Conservation (phyloP, 306 rosid species). For the Corylus heterophylla region DNA sequence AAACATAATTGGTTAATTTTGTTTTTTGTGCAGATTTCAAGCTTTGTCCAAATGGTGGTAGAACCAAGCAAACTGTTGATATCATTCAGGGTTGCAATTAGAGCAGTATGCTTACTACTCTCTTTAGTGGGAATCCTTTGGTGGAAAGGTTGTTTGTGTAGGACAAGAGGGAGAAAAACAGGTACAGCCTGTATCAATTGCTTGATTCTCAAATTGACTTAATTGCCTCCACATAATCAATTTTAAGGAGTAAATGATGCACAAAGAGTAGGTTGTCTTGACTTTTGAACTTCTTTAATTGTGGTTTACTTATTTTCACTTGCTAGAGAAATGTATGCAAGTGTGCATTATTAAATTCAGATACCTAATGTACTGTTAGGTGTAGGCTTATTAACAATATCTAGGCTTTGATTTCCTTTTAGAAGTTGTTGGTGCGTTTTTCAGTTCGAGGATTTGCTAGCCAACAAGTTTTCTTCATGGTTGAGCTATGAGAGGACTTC, state of each 20-base stretch:
- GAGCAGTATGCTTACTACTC: constrained; percentile 27
- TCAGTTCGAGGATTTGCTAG: too few species aligned
- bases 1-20: too few species aligned
- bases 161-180: constrained; percentile 27
- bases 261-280: neutral
- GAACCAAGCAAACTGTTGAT: too few species aligned
- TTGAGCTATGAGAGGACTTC: too few species aligned
- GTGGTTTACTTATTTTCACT: neutral
- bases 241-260: neutral
- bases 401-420: too few species aligned
- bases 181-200: constrained; percentile 18
- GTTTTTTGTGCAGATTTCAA: too few species aligned
- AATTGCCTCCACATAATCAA: neutral
- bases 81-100: too few species aligned
- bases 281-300: neutral
- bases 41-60: too few species aligned
- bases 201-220: neutral
- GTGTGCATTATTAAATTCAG: neutral
- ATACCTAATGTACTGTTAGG: neutral
- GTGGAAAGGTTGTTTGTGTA: constrained; percentile 47
- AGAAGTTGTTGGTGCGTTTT: neutral
- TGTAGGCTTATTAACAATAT: too few species aligned
- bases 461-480: too few species aligned
- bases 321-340: neutral
- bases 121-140: constrained; percentile 48